phyloP scores from a whole-genome alignment of 805 yeast species.

The Saitoella complicata region DNA sequence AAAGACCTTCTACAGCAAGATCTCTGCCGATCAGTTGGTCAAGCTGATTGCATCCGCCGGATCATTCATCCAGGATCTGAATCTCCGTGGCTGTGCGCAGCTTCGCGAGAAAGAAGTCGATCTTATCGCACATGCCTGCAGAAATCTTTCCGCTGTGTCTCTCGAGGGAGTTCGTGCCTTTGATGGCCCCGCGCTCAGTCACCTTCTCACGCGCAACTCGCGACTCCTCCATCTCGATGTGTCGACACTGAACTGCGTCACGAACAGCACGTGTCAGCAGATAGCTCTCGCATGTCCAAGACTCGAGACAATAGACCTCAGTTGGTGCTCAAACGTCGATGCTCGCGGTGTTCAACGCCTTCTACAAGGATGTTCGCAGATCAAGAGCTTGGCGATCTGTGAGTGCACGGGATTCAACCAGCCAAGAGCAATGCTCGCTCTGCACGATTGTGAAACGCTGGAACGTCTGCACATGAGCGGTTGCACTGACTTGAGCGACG shows the following conservation, averaged over 20 bases:
- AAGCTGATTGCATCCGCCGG: conserved; percentile 3
- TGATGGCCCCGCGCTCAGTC: conserved; percentile 10
- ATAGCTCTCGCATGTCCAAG: conserved; percentile 5
- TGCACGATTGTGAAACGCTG: conserved; percentile 3
- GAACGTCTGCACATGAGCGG: conserved; percentile 3
- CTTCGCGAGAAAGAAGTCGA: conserved; percentile 2
- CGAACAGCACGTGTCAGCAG: conserved; percentile 7
- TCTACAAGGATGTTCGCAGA: conserved; percentile 2
- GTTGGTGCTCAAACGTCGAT: conserved; percentile 4
- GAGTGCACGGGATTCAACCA: conserved; percentile 6
- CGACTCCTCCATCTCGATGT: conserved; percentile 3
- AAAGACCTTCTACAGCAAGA: not conserved
- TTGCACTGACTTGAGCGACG: conserved; percentile 5
- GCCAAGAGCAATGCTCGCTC: not conserved
- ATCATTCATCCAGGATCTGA: conserved; percentile 5
- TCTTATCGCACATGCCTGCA: conserved; percentile 2
- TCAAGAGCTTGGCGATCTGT: conserved; percentile 2
- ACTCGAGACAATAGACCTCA: conserved; percentile 7
- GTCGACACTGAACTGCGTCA: conserved; percentile 4
- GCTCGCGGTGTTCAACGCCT: conserved; percentile 7
- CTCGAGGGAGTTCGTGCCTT: conserved; percentile 7
- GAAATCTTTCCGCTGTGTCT: conserved; percentile 5
- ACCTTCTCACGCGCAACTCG: conserved; percentile 4
- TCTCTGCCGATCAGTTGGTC: conserved; percentile 4
- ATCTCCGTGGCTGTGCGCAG: conserved; percentile 8